These are phyloP conservation scores for Eimeria necatrix DNA, from an alignment of 169 alveolate species.

Conservation along the genomic window DNA sequence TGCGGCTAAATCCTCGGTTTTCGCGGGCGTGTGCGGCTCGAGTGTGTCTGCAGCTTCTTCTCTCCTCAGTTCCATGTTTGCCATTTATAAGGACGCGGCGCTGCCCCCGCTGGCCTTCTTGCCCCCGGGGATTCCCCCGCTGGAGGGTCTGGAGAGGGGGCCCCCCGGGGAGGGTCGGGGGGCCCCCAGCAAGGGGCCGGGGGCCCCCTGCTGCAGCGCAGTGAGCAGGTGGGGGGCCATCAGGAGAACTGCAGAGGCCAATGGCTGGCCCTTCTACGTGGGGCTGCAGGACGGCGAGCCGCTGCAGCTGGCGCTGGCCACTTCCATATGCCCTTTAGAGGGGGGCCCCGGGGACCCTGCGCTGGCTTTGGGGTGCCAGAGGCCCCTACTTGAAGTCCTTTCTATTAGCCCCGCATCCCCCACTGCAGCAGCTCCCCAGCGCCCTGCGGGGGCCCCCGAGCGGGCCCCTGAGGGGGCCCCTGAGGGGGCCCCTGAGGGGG, in stretches of 20 bases:
- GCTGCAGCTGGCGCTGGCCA: conserved; percentile 23
- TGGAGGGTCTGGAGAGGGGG: conserved; percentile 7
- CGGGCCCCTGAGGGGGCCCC: too few species aligned
- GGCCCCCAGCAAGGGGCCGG: background rate
- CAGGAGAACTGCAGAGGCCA: conserved; percentile 27
- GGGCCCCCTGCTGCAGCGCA: conserved; percentile 3
- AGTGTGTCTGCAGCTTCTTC: conserved; percentile 60
- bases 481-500: background rate
- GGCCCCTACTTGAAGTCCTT: conserved; percentile 8
- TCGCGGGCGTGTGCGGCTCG: background rate
- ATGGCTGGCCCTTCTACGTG: conserved; percentile 50
- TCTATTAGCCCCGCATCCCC: background rate
- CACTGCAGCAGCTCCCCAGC: background rate
- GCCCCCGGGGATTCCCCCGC: conserved; percentile 26
- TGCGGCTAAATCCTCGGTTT: too few species aligned
- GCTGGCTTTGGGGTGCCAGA: background rate
- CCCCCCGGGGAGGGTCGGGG: background rate
- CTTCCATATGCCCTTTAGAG: background rate
- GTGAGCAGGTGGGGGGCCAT: background rate
- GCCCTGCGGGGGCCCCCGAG: background rate
- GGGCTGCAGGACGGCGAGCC: conserved; percentile 4
- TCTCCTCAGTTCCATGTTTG: conserved; percentile 42
- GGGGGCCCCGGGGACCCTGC: conserved; percentile 53
- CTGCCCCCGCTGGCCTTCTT: background rate
- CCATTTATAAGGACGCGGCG: conserved; percentile 42